These are phyloP conservation scores for Blastocystis sp. DNA, from an alignment of 352 stramenopile genomes.

Conservation along the genomic window DNA sequence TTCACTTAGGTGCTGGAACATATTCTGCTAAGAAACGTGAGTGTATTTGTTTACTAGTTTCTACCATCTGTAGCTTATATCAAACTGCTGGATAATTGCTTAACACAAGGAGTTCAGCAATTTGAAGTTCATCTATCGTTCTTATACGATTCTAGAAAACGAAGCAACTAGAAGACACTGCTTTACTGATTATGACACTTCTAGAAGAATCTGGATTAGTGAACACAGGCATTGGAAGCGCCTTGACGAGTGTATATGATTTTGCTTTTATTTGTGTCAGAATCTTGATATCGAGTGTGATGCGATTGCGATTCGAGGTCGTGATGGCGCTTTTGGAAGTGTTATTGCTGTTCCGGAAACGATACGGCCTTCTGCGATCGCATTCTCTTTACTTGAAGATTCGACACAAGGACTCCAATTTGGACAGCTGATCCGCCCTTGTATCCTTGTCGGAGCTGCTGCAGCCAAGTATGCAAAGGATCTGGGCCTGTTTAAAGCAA, in stretches of 20 bases:
- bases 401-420: neutral
- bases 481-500: neutral
- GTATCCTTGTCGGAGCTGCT: neutral
- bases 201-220: constrained; percentile 25
- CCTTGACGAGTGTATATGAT: neutral
- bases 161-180: neutral
- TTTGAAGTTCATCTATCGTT: neutral
- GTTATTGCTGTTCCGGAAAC: neutral
- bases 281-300: neutral
- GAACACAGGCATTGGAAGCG: constrained; percentile 9
- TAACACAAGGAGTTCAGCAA: neutral
- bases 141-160: neutral
- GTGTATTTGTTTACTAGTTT: neutral
- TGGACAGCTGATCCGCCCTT: constrained; percentile 3
- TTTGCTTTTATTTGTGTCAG: neutral
- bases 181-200: neutral
- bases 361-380: neutral
- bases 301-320: neutral
- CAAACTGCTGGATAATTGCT: neutral
- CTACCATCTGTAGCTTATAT: neutral
- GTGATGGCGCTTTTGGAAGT: neutral
- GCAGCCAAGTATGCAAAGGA: neutral
- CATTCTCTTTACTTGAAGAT: neutral
- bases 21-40: neutral
- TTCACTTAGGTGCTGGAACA: neutral